A percentile compares a stretch with the other conserved stretches of the same genome.
Conservation (phyloP, 163 green algal species). For the Trebouxiophyceae sp. region DNA sequence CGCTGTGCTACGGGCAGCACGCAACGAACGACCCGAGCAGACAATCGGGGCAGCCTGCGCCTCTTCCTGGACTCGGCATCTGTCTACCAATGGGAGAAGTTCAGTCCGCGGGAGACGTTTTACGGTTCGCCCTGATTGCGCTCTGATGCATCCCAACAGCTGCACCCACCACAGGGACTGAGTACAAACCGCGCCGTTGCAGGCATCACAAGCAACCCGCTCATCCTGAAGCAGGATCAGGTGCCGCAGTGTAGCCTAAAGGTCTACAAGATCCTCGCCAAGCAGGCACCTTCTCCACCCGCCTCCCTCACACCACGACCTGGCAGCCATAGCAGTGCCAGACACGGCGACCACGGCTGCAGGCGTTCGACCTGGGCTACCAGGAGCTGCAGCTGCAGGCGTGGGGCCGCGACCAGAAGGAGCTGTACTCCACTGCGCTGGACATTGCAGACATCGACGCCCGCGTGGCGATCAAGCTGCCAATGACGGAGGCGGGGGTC, state of each 20-base stretch:
- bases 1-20: no score
- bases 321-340: no score
- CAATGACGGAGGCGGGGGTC: background rate
- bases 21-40: no score
- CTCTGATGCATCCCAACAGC: no score
- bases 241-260: background rate
- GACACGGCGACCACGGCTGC: no score
- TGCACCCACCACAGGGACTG: no score
- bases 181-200: no score
- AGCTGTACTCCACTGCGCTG: background rate
- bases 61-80: background rate
- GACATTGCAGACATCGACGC: background rate
- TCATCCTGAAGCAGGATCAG: background rate
- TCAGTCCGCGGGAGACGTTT: no score
- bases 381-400: background rate
- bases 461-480: background rate
- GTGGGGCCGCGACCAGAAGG: no score
- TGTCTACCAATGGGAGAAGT: background rate
- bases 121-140: no score
- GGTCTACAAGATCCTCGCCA: background rate
- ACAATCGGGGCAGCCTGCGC: background rate
- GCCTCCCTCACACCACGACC: no score
- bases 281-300: no score
- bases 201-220: background rate
- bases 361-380: background rate